These are phyloP conservation scores for Botryotinia convoluta DNA, from an alignment of 2,329 filamentous ascomycete species.

Conservation along the genomic window DNA sequence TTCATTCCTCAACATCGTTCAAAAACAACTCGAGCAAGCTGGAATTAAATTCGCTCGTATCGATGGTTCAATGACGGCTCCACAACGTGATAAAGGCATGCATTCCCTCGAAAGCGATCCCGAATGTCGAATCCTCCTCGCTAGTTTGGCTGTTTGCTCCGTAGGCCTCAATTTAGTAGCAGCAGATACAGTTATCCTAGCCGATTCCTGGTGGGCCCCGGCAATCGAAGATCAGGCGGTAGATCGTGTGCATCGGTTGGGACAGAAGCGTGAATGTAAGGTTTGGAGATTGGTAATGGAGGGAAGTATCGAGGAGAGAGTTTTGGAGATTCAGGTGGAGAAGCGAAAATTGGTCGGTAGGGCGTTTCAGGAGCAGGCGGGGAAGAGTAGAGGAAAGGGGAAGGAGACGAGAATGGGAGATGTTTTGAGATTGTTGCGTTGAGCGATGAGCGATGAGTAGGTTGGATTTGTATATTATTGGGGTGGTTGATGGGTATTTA, in stretches of 20 bases:
- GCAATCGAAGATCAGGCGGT: slow-evolving; percentile 91
- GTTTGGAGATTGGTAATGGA: slow-evolving; percentile 83
- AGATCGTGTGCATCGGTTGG: slow-evolving; percentile 81
- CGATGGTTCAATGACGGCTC: slow-evolving; percentile 74
- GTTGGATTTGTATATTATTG: not conserved
- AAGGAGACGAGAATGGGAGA: slow-evolving; percentile 55
- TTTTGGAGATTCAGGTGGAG: slow-evolving; percentile 72
- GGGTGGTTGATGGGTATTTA: not conserved
- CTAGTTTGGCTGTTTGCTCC: slow-evolving; percentile 76
- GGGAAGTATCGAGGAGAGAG: slow-evolving; percentile 74
- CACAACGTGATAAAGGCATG: slow-evolving; percentile 70
- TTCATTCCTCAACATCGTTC: slow-evolving; percentile 68
- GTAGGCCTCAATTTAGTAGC: slow-evolving; percentile 85
- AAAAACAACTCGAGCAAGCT: slow-evolving; percentile 61
- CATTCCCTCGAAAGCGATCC: slow-evolving; percentile 64
- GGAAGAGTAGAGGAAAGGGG: slow-evolving; percentile 50
- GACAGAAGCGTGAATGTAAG: slow-evolving; percentile 74
- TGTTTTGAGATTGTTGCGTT: slow-evolving; percentile 45
- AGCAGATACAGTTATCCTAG: slow-evolving; percentile 80
- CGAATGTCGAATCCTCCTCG: slow-evolving; percentile 71
- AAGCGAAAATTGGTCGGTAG: slow-evolving; percentile 76
- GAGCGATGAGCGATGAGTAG: not conserved
- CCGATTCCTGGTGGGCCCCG: slow-evolving; percentile 89
- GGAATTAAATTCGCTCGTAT: slow-evolving; percentile 67
- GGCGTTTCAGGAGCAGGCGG: slow-evolving; percentile 73